Evolutionary conservation across 177 flowering plant genomes (phyloP).

Genomic region (Telopea speciosissima): DNA sequence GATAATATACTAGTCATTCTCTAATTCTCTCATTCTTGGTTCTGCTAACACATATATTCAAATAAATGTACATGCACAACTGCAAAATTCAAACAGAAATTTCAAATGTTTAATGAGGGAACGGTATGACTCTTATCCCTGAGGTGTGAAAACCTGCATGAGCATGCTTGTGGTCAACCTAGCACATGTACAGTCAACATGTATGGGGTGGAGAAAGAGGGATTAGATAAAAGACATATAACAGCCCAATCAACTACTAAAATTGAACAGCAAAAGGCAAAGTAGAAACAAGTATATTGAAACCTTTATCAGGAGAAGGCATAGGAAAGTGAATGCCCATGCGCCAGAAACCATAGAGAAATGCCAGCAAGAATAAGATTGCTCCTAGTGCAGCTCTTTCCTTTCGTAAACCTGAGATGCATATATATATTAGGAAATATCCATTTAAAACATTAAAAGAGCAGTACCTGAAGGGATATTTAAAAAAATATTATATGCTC

Average conservation of each 20-base stretch:
- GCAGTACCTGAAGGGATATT: neutral
- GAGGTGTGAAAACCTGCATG: no score
- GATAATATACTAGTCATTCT: no score
- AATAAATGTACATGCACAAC: no score
- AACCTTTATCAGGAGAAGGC: constrained; percentile 97
- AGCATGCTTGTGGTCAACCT: no score
- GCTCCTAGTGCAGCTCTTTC: constrained; percentile 93
- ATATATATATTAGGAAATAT: neutral
- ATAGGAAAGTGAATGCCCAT: constrained; percentile 99
- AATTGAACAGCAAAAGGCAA: neutral
- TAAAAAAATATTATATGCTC: neutral
- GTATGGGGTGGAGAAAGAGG: no score
- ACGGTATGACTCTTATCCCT: no score
- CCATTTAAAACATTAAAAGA: neutral
- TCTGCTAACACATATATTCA: no score
- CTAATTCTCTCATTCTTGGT: no score
- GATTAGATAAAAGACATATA: no score
- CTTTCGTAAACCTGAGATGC: constrained; percentile 58
- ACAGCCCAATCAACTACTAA: neutral
- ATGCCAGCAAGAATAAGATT: constrained; percentile 70
- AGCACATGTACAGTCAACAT: no score
- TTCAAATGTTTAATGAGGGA: no score
- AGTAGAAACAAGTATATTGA: constrained; percentile 3
- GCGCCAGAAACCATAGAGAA: constrained; percentile 97
- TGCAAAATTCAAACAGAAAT: no score